Percentiles rank a stretch among this genome's conserved stretches.
Evolutionary conservation across 139 green algal genomes (phyloP).

Genomic region (Coelastrella sp.): DNA sequence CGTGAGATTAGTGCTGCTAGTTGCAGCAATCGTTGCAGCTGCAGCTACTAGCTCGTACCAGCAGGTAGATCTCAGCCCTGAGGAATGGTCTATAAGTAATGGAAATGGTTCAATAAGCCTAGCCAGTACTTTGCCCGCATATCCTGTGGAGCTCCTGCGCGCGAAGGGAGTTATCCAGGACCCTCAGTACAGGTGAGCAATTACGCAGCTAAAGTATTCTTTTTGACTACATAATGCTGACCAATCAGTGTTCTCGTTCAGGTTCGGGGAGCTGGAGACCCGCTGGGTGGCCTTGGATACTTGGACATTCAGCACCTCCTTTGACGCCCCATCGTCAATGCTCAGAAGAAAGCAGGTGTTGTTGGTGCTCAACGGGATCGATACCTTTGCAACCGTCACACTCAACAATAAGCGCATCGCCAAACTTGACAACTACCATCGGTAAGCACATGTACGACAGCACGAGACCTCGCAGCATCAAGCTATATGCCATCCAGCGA

Average conservation of each 20-base stretch:
- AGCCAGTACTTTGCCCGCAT: constrained; percentile 14
- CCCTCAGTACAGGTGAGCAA: constrained; percentile 35
- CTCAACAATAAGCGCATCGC: constrained; percentile 59
- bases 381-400: constrained; percentile 62
- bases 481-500: too few relatives aligned
- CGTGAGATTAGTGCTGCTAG: not conserved
- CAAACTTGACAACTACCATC: constrained; percentile 61
- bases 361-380: constrained; percentile 57
- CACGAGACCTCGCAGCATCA: too few relatives aligned
- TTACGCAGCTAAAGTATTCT: not conserved
- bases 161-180: constrained; percentile 29
- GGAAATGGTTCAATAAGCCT: constrained; percentile 6
- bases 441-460: constrained; percentile 29
- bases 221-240: too few relatives aligned
- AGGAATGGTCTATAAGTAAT: constrained; percentile 34
- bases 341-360: constrained; percentile 23
- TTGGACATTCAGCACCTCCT: constrained; percentile 66
- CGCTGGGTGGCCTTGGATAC: constrained; percentile 69
- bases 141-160: constrained; percentile 36
- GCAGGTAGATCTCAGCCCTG: not conserved
- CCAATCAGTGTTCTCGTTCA: constrained; percentile 41
- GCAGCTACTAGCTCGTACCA: not conserved
- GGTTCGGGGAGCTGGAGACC: constrained; percentile 69
- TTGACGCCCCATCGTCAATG: constrained; percentile 41
- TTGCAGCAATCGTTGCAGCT: not conserved